Conservation (phyloP, 2,329 filamentous ascomycete genomes). For the Arthroderma sp. region DNA sequence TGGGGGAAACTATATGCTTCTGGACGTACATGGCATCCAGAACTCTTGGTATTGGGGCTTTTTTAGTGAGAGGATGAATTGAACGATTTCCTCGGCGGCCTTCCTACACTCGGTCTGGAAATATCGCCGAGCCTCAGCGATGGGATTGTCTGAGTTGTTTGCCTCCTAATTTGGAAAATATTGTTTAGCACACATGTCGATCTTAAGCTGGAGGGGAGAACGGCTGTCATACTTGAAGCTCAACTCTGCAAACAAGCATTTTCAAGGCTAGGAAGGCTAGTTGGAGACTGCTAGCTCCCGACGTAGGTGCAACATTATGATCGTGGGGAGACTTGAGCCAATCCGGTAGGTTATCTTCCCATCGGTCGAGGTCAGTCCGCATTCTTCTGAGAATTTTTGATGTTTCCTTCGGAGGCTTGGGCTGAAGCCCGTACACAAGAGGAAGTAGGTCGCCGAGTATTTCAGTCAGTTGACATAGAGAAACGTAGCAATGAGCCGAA, state of each 20-base stretch:
- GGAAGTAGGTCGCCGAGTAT: conserved; percentile 34
- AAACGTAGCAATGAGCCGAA: conserved; percentile 39
- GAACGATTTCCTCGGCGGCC: conserved; percentile 35
- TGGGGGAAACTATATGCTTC: neutral
- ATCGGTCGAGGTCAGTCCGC: conserved; percentile 32
- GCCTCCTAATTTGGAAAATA: conserved; percentile 23
- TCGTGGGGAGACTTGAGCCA: conserved; percentile 27
- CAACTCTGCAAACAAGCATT: conserved; percentile 35
- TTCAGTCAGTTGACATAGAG: conserved; percentile 39
- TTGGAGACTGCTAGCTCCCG: conserved; percentile 33
- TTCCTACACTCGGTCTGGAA: conserved; percentile 35
- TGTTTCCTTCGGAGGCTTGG: conserved; percentile 29
- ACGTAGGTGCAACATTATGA: conserved; percentile 22
- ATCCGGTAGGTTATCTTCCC: conserved; percentile 33
- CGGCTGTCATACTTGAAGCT: conserved; percentile 29
- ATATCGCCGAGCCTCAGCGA: conserved; percentile 36
- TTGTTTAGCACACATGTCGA: conserved; percentile 8
- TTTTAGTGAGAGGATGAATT: conserved; percentile 36
- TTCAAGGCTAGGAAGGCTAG: conserved; percentile 33
- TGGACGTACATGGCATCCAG: conserved; percentile 35
- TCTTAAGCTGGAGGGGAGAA: neutral
- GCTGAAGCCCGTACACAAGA: conserved; percentile 33
- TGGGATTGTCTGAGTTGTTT: conserved; percentile 25
- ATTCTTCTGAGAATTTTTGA: conserved; percentile 34
- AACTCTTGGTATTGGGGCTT: conserved; percentile 39